Conservation (phyloP, 2,329 filamentous ascomycete genomes). For the Zasmidium cellare region DNA sequence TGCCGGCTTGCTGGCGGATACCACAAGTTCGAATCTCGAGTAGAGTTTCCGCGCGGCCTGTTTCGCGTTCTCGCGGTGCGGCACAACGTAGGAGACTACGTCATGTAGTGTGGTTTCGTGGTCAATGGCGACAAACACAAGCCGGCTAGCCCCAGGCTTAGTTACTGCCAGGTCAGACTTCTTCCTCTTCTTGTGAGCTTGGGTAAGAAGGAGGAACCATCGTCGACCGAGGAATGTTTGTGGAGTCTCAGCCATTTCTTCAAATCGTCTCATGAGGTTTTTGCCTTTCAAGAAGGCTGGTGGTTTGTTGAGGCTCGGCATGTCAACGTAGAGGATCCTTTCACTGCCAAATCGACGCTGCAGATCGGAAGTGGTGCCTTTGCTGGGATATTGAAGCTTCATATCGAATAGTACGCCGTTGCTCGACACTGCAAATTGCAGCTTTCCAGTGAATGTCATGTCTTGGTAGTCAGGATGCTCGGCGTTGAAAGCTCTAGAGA, state of each 20-base stretch:
- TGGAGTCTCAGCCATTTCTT: constrained; percentile 36
- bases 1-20: constrained; percentile 43
- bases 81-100: constrained; percentile 43
- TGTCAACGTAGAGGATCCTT: constrained; percentile 43
- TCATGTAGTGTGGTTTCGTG: constrained; percentile 24
- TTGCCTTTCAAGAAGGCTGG: constrained; percentile 17
- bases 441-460: constrained; percentile 13
- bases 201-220: constrained; percentile 43
- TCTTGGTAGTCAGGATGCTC: constrained; percentile 4
- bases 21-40: constrained; percentile 42
- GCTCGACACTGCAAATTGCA: constrained; percentile 12
- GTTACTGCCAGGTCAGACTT: not conserved
- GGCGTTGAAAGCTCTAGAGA: constrained; percentile 7
- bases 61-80: constrained; percentile 35
- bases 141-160: constrained; percentile 9
- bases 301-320: constrained; percentile 32
- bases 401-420: constrained; percentile 23
- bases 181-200: constrained; percentile 33
- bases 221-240: constrained; percentile 43
- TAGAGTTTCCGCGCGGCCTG: constrained; percentile 44
- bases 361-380: constrained; percentile 24
- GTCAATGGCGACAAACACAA: constrained; percentile 27
- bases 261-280: constrained; percentile 27
- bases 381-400: constrained; percentile 19
- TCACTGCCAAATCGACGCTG: constrained; percentile 37